These are phyloP conservation scores for Cutaneotrichosporon sp. DNA, from an alignment of 1,284 basidiomycete genomes.

Conservation along the genomic window DNA sequence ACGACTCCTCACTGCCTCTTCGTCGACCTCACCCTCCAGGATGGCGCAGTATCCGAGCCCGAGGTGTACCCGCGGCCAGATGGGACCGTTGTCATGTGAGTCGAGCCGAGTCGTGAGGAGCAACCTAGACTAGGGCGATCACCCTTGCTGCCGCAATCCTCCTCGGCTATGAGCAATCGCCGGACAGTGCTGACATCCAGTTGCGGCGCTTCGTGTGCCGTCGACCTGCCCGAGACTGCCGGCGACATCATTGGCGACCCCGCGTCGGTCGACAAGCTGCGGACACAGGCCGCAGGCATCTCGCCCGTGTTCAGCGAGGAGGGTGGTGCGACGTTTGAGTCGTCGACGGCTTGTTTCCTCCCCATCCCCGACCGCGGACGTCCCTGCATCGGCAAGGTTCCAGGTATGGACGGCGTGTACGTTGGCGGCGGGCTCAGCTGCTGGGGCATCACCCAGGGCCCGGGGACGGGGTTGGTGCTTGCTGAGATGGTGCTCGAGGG, in stretches of 20 bases:
- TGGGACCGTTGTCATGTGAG: slow-evolving; percentile 52
- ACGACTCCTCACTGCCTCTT: slow-evolving; percentile 56
- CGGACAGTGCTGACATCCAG: slow-evolving; percentile 25
- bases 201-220: slow-evolving; percentile 51
- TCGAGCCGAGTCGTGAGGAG: not conserved
- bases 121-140: too few relatives aligned
- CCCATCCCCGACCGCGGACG: slow-evolving; percentile 58
- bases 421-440: slow-evolving; percentile 52
- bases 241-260: slow-evolving; percentile 53
- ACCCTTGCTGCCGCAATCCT: not conserved
- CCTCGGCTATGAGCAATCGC: not conserved
- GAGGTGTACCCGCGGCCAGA: slow-evolving; percentile 58
- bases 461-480: slow-evolving; percentile 59
- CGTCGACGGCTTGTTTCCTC: slow-evolving; percentile 60
- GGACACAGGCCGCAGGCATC: slow-evolving; percentile 55
- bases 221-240: slow-evolving; percentile 50
- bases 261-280: slow-evolving; percentile 52
- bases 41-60: slow-evolving; percentile 53
- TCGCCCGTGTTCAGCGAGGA: slow-evolving; percentile 52
- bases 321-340: slow-evolving; percentile 48
- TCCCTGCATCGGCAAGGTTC: slow-evolving; percentile 58
- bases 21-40: slow-evolving; percentile 58
- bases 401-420: slow-evolving; percentile 54
- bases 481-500: slow-evolving; percentile 60
- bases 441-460: slow-evolving; percentile 52